Percentiles rank a stretch among this genome's conserved stretches.
Conservation (phyloP, 768 basidiomycete species). For the Podaxis carcinomalis region DNA sequence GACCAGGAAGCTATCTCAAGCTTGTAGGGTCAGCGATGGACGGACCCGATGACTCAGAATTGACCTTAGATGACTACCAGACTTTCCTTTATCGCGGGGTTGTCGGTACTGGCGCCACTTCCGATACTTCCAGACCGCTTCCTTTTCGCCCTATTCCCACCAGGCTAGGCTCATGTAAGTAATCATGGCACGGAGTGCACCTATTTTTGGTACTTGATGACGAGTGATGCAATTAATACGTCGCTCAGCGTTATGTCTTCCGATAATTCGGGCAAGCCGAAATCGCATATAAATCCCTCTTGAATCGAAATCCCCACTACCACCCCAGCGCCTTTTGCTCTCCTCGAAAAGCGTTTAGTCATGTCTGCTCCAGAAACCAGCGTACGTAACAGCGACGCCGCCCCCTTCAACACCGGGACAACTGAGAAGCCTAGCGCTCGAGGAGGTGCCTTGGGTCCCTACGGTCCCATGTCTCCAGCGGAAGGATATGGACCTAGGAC, state of each 20-base stretch:
- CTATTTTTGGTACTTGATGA: neutral
- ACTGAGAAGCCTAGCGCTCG: conserved; percentile 7
- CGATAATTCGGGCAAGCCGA: neutral
- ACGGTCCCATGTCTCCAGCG: conserved; percentile 12
- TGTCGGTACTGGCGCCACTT: neutral
- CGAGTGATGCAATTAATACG: too few relatives aligned
- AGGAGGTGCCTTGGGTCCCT: conserved; percentile 6
- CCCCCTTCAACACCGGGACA: neutral
- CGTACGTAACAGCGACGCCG: neutral
- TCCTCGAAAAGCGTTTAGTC: neutral
- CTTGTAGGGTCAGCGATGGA: neutral
- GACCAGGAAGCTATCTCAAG: neutral
- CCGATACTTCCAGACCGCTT: neutral
- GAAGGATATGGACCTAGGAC: conserved; percentile 11
- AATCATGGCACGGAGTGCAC: neutral
- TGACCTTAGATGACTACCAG: neutral
- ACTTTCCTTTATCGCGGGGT: neutral
- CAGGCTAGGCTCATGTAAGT: too few relatives aligned
- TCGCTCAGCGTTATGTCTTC: neutral
- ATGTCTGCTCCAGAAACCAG: neutral
- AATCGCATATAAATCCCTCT: neutral
- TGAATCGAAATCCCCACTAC: neutral
- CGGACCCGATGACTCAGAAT: neutral
- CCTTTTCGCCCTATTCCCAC: neutral
- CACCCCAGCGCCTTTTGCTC: neutral